Evolutionary conservation across 1,139 yeast species (phyloP), one percentile per base, ranked within the genome.

Genomic region (Debaryomyces coudertii): DNA sequence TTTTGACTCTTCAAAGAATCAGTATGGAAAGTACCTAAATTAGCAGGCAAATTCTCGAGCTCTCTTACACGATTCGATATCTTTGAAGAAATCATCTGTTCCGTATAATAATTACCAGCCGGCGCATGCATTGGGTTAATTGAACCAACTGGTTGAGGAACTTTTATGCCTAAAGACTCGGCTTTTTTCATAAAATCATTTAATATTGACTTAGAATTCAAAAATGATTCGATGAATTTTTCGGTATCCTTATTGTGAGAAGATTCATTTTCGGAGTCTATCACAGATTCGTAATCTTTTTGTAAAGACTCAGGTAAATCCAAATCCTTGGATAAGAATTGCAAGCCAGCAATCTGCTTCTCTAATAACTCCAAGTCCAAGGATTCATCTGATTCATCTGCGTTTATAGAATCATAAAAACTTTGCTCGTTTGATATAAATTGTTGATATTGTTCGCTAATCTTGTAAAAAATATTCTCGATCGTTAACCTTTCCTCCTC

Each of bases 41-140:
- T 89, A 5, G 88, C 82, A 2, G 96, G 95, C 29, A 89, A 62
- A 44, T 73, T 77, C 62, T 90, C 97, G 50, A 93, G 75, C 57
- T 90, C 95, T 23, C 76, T 68, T 20, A 92, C 73, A 55, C 98
- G 79, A 47, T 80, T 79, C n/a, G 84, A 76, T 25, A 93, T 77
- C 51, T 82, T 83, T 27, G 75, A 66, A 5, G 79, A 66, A 7
- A 86, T 68, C 53, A 74, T 63, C 40, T 72, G 74, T 62, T 87
- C 93, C 11, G 77, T 60, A 53, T 68, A 65, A 47, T 59, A 69
- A 48, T 65, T 66, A 7, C 78, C 78, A 31, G 71, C 58, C 2
- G 69, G 63, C 2, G 68, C 66, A 28, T 58, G 50, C 55, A 47
- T 58, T 33, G 65, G 66, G 47, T 55, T 61, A 7, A 42, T 37